Conservation (phyloP, 306 rosid species). For the Delonix regia region DNA sequence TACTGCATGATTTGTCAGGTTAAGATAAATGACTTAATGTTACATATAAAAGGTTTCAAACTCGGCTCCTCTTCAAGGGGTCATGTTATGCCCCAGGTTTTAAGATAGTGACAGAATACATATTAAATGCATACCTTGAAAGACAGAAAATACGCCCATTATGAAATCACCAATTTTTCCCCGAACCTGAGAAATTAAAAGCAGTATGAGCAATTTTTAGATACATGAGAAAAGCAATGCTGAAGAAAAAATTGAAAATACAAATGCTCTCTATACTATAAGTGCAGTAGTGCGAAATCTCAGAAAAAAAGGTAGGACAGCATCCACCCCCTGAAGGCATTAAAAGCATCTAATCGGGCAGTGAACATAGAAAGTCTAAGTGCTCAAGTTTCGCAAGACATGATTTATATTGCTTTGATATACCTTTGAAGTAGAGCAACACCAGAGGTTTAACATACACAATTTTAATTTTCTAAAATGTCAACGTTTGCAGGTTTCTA, state of each 20-base stretch:
- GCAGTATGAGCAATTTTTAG: slow-evolving; percentile 36
- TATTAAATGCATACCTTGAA: slow-evolving; percentile 66
- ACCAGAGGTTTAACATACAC: background rate
- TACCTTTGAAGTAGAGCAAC: slow-evolving; percentile 1
- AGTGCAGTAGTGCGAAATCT: background rate
- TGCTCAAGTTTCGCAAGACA: background rate
- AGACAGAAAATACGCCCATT: slow-evolving; percentile 71
- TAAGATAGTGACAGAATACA: background rate
- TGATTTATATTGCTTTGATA: background rate
- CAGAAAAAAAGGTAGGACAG: background rate
- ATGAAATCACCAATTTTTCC: slow-evolving; percentile 71
- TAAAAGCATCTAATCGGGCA: slow-evolving; percentile 2
- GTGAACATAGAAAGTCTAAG: background rate
- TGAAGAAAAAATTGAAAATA: background rate
- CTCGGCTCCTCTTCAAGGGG: background rate
- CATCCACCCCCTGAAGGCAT: slow-evolving; percentile 13
- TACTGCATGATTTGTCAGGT: background rate
- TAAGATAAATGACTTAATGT: slow-evolving; percentile 9
- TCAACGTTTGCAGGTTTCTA: background rate
- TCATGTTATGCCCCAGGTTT: slow-evolving; percentile 19
- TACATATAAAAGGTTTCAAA: slow-evolving; percentile 1
- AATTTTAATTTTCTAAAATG: background rate
- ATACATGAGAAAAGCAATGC: background rate
- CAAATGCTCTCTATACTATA: background rate
- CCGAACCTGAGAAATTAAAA: slow-evolving; percentile 55